Evolutionary conservation across 805 yeast genomes (phyloP), one percentile per base, ranked within the genome.

Genomic region (Ogataea nonfermentans): DNA sequence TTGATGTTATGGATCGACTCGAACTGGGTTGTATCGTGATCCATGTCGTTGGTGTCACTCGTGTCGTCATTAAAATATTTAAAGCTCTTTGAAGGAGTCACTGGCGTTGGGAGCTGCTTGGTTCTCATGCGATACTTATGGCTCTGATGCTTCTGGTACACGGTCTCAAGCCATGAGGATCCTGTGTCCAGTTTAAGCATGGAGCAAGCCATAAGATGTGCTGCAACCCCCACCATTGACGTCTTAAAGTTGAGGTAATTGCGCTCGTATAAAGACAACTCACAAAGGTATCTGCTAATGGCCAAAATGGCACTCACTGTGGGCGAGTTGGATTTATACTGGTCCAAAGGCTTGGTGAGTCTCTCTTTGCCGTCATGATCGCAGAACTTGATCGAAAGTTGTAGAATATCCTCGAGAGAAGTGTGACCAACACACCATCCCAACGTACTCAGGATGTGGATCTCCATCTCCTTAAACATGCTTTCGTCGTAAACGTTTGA

Each of bases 191-290:
- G 57, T 17, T 71, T 71, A 29, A 76, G 56, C 68, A 76, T 73
- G 12, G 78, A 66, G 46, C 79, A 74, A 9, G 82, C 76, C 43
- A 77, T 56, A 38, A 74, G 56, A 49, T 73, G 74, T n/a, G 79
- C 76, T 2, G 79, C 59, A 9, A 68, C 57, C n/a, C 76, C 70
- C 11, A 76, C 62, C 33, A 70, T 47, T 3, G 77, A 70, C 4
- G 76, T 51, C 15, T 73, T 68, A 43, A 63, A 64, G 9, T 63
- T 55, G 31, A 77, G 52, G 48, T 70, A 77, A 29, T 52, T 61
- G 48, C 71, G 66, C 32, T 75, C 73, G 52, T 74, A 77, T 12
- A 77, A 54, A 1, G 79, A 66, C 31, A 75, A 57, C 56, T 77
- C 82, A 50, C 80, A 74, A 25, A 77, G 61, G 44, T 74, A 77